Percentiles rank a stretch among this genome's conserved stretches.
phyloP scores from a whole-genome alignment of 257 asterid genomes.

The Oldenlandia corymbosa region DNA sequence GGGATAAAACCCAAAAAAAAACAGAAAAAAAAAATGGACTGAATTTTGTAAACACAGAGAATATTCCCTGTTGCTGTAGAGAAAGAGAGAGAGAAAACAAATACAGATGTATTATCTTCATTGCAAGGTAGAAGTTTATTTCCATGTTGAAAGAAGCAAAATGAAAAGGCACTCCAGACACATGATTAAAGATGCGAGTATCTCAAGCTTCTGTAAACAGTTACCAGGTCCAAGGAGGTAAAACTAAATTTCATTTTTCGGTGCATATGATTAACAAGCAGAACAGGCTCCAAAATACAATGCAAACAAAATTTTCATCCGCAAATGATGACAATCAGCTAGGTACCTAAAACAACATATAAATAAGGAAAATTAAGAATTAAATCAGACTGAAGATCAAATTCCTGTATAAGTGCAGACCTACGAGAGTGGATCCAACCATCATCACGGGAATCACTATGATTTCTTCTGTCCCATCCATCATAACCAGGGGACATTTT shows the following conservation, averaged over 20 bases:
- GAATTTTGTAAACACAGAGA: background rate
- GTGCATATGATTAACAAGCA: background rate
- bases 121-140: background rate
- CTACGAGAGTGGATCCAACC: constrained; percentile 43
- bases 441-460: constrained; percentile 37
- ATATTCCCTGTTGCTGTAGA: background rate
- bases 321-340: background rate
- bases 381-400: background rate
- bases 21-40: constrained; percentile 1
- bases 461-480: constrained; percentile 36
- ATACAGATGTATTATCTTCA: background rate
- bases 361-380: background rate
- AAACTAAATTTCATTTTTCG: background rate
- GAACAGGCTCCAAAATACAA: background rate
- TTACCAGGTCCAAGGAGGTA: background rate
- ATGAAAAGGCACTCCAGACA: too few relatives aligned
- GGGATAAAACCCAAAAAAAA: constrained; percentile 20
- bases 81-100: background rate
- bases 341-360: background rate
- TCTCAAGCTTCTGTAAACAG: background rate
- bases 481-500: constrained; percentile 56
- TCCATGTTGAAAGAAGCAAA: background rate
- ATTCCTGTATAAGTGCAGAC: constrained; percentile 26
- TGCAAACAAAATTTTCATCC: background rate
- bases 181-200: background rate